Conservation (phyloP, 2,329 filamentous ascomycete genomes). For the Aspergillus tubingensis region DNA sequence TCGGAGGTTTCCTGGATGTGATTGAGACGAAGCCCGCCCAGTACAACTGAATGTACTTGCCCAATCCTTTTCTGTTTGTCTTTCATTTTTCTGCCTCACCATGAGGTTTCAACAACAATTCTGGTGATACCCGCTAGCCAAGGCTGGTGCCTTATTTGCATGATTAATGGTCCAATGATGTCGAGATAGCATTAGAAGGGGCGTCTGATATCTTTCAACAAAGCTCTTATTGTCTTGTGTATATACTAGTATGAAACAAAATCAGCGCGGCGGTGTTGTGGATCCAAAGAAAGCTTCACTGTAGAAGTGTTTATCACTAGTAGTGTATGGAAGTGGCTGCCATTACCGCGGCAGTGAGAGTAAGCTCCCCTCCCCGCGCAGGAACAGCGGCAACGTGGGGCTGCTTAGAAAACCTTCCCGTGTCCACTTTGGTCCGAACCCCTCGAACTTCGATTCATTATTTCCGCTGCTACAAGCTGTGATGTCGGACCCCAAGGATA, state of each 20-base stretch:
- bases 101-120: conserved; percentile 24
- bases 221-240: neutral
- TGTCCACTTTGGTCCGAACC: conserved; percentile 15
- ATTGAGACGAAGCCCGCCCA: conserved; percentile 55
- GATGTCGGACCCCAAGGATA: conserved; percentile 40
- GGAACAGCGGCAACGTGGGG: conserved; percentile 30
- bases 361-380: conserved; percentile 4
- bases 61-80: neutral
- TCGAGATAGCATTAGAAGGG: neutral
- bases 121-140: conserved; percentile 17
- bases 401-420: conserved; percentile 25
- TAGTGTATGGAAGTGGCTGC: neutral
- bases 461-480: conserved; percentile 11
- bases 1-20: conserved; percentile 74
- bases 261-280: no score
- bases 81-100: neutral
- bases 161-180: neutral
- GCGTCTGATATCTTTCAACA: conserved; percentile 5
- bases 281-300: no score
- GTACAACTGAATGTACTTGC: conserved; percentile 17
- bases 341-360: neutral
- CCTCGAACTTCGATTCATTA: conserved; percentile 14
- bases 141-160: conserved; percentile 17
- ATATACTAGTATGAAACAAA: neutral
- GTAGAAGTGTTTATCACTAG: neutral